Evolutionary conservation across 1,284 basidiomycete genomes (phyloP).

Genomic region (Ganoderma lucidum): DNA sequence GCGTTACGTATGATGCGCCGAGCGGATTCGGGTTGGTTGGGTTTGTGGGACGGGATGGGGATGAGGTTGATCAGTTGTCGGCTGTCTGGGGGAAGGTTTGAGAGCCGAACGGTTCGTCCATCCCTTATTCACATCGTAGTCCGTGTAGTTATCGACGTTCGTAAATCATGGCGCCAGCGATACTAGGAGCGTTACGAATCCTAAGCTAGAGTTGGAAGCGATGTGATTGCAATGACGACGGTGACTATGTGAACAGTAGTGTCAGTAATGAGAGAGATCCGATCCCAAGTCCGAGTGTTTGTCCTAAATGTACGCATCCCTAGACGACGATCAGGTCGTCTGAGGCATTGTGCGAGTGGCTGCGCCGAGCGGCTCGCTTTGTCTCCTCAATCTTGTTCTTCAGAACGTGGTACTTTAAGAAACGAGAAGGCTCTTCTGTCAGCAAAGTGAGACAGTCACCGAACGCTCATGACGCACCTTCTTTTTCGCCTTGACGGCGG

Average conservation of each 20-base stretch:
- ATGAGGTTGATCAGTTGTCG: constrained; percentile 21
- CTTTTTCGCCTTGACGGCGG: constrained; percentile 25
- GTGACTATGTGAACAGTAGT: background rate
- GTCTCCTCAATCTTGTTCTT: constrained; percentile 22
- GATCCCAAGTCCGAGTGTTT: background rate
- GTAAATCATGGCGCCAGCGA: background rate
- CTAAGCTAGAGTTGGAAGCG: background rate
- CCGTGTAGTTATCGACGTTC: background rate
- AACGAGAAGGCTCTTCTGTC: background rate
- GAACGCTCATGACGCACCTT: constrained; percentile 23
- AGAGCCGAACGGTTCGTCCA: background rate
- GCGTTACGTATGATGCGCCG: constrained; percentile 18
- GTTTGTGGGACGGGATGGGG: constrained; percentile 21
- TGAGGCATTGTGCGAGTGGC: constrained; percentile 8
- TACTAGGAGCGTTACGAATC: background rate
- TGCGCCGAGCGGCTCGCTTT: constrained; percentile 18
- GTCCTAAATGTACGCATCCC: background rate
- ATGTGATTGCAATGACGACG: background rate
- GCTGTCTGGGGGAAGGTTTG: background rate
- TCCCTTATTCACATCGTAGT: background rate
- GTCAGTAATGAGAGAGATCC: background rate
- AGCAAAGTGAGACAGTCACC: background rate
- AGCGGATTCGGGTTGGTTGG: constrained; percentile 21
- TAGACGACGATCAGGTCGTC: constrained; percentile 27
- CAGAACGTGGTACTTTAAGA: constrained; percentile 27